Percentiles rank a stretch among this genome's conserved stretches.
Evolutionary conservation across 345 rosid genomes (phyloP).

Genomic region (Isatis tinctoria): DNA sequence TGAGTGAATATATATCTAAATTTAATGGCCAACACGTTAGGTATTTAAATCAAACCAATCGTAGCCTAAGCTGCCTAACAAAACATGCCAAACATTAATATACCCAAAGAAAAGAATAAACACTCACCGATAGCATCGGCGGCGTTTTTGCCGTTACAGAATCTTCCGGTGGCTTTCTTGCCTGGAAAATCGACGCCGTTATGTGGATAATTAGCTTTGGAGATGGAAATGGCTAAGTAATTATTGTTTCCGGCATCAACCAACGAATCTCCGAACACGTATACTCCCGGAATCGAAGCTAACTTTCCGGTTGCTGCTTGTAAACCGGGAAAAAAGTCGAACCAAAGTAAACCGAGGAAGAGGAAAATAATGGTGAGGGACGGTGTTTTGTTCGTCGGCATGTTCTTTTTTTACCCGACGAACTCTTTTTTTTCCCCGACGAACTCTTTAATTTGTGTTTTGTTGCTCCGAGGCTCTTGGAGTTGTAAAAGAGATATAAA

Average conservation of each 20-base stretch:
- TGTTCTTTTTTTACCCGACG: neutral
- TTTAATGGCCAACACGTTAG: neutral
- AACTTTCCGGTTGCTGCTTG: slow-evolving; percentile 8
- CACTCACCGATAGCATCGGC: slow-evolving; percentile 45
- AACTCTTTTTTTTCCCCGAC: too few species aligned
- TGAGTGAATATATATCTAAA: neutral
- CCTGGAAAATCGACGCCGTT: slow-evolving; percentile 54
- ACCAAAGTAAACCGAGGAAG: slow-evolving; percentile 20
- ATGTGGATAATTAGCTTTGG: slow-evolving; percentile 46
- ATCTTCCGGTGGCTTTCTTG: slow-evolving; percentile 50
- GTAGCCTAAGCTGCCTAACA: slow-evolving; percentile 9
- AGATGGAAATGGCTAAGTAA: slow-evolving; percentile 29
- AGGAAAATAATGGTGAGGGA: slow-evolving; percentile 2
- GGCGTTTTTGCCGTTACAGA: slow-evolving; percentile 54
- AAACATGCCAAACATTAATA: neutral
- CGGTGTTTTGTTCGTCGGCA: slow-evolving; percentile 18
- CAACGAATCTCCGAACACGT: slow-evolving; percentile 54
- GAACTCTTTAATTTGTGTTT: neutral
- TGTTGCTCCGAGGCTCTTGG: neutral
- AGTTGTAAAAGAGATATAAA: neutral
- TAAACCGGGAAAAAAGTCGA: slow-evolving; percentile 13
- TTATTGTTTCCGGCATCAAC: slow-evolving; percentile 61
- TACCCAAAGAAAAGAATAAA: neutral
- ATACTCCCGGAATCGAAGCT: slow-evolving; percentile 38
- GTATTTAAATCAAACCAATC: neutral